phyloP scores from a whole-genome alignment of 148 eudicot species.

The Polygonum aviculare region DNA sequence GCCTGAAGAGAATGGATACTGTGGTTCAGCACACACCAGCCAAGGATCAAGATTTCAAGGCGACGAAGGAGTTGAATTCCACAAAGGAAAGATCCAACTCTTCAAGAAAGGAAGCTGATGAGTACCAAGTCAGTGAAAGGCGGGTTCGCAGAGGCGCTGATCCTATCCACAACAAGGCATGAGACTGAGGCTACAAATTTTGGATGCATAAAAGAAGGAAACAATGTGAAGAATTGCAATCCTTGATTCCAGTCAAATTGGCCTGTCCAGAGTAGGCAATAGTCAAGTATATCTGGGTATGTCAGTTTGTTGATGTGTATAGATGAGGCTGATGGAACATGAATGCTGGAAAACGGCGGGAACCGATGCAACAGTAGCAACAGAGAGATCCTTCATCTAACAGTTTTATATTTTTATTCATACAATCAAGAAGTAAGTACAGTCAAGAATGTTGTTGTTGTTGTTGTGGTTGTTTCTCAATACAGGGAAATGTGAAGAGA shows the following conservation, averaged over 20 bases:
- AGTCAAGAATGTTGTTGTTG: background rate
- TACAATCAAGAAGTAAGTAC: slow-evolving; percentile 11
- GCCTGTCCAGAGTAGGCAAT: background rate
- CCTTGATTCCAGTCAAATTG: slow-evolving; percentile 1
- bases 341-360: background rate
- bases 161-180: slow-evolving; percentile 13
- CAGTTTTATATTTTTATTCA: slow-evolving; percentile 5
- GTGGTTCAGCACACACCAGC: background rate
- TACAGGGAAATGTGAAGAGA: background rate
- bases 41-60: slow-evolving; percentile 5
- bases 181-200: background rate
- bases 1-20: slow-evolving; percentile 9
- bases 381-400: background rate
- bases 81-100: background rate
- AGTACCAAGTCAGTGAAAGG: background rate
- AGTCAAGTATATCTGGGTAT: background rate
- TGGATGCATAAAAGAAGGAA: background rate
- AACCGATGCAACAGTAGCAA: slow-evolving; percentile 7
- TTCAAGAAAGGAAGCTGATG: background rate
- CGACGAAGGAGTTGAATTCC: background rate
- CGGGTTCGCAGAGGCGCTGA: slow-evolving; percentile 10
- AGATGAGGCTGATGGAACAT: slow-evolving; percentile 8
- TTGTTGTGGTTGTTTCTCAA: slow-evolving; percentile 4
- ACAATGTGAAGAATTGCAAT: background rate
- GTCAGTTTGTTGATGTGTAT: slow-evolving; percentile 2